These are phyloP conservation scores for Oryza meridionalis DNA, from an alignment of 176 grass and related monocot species.

Conservation along the genomic window DNA sequence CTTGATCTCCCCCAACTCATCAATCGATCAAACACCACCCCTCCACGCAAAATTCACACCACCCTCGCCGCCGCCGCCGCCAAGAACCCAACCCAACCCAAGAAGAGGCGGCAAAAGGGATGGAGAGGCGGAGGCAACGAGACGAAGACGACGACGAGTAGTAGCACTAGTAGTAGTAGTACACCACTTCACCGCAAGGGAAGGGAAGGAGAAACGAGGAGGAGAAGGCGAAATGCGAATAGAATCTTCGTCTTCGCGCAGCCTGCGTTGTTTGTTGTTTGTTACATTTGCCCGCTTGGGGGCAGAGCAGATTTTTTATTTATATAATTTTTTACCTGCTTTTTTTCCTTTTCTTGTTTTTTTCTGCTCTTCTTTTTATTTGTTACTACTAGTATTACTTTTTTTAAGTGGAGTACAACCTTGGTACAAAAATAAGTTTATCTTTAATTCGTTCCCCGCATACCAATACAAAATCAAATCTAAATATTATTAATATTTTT, in stretches of 20 bases:
- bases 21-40: conserved; percentile 40
- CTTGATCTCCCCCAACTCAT: conserved; percentile 45
- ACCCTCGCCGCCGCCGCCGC: background rate
- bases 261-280: background rate
- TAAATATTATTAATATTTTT: too few species aligned
- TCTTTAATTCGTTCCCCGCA: too few species aligned
- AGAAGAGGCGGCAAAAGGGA: conserved; percentile 16
- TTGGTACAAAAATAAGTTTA: too few species aligned
- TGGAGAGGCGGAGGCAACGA: conserved; percentile 38
- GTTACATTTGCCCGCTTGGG: background rate
- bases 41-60: background rate
- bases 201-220: conserved; percentile 21
- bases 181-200: background rate
- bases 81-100: background rate
- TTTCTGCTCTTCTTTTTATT: background rate
- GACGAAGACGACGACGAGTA: conserved; percentile 3
- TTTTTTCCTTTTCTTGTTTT: background rate
- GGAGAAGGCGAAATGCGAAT: conserved; percentile 45
- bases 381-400: too few species aligned
- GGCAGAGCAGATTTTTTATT: background rate
- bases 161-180: background rate
- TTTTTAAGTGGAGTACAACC: too few species aligned
- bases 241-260: conserved; percentile 54
- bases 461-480: too few species aligned
- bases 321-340: background rate